Percentiles rank a stretch among this genome's conserved stretches.
These are phyloP conservation scores for Passalora sequoiae DNA, from an alignment of 2,329 filamentous ascomycete genomes.

Conservation along the genomic window DNA sequence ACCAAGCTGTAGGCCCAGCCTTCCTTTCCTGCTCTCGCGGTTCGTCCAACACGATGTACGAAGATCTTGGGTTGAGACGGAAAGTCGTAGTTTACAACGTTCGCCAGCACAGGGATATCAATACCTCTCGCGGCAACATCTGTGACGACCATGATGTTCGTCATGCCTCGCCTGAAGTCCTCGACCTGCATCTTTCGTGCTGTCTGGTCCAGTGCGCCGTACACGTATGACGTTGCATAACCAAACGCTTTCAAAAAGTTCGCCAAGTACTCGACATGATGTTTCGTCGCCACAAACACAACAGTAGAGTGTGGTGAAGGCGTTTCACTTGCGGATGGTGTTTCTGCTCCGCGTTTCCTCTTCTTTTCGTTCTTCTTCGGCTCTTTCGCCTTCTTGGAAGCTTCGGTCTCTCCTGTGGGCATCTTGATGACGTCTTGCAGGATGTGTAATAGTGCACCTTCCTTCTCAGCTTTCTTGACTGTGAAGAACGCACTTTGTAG, in stretches of 20 bases:
- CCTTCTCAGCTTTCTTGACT: constrained; percentile 87
- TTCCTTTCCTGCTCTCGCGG: constrained; percentile 83
- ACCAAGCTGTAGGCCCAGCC: constrained; percentile 96
- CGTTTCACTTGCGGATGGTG: constrained; percentile 56
- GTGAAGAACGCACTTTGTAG: constrained; percentile 94
- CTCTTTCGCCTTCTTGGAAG: constrained; percentile 42
- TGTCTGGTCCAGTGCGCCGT: constrained; percentile 89
- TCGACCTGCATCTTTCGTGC: constrained; percentile 89
- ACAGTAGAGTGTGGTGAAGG: constrained; percentile 91
- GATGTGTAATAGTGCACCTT: constrained; percentile 83
- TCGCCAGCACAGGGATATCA: constrained; percentile 91
- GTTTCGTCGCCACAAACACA: constrained; percentile 89
- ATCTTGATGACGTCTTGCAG: constrained; percentile 90
- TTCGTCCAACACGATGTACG: constrained; percentile 91
- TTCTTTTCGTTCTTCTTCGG: constrained; percentile 57
- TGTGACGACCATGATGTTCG: constrained; percentile 90
- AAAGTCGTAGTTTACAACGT: constrained; percentile 99
- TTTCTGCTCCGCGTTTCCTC: constrained; percentile 58
- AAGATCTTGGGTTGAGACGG: constrained; percentile 95
- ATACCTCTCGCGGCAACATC: constrained; percentile 96
- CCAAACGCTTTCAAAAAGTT: constrained; percentile 73
- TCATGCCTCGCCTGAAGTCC: constrained; percentile 75
- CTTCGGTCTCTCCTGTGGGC: constrained; percentile 62
- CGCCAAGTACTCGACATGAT: constrained; percentile 91
- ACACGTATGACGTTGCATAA: constrained; percentile 88